phyloP scores from a whole-genome alignment of 345 rosid species.

The Ailanthus altissimus region DNA sequence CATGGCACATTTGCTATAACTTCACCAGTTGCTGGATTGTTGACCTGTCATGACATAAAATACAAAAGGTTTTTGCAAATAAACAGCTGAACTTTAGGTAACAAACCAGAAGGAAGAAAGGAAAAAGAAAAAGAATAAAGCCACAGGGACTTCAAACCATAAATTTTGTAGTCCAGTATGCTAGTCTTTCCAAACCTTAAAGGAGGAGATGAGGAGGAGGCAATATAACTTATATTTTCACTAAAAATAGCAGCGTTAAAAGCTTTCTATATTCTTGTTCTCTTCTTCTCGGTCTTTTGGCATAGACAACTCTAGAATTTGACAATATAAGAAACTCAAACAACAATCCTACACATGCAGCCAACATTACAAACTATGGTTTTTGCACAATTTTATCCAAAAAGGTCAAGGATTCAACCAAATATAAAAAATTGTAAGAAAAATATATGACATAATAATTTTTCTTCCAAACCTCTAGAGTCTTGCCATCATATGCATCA shows the following conservation, averaged over 20 bases:
- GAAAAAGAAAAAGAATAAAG: too few species aligned
- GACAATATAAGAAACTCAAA: neutral
- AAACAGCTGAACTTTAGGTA: neutral
- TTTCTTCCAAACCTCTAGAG: conserved; percentile 52
- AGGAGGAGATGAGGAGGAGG: neutral
- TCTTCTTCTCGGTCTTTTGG: neutral
- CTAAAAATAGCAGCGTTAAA: neutral
- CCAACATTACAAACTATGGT: neutral
- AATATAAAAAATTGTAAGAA: conserved; percentile 3
- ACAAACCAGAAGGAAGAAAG: neutral
- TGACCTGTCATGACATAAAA: conserved; percentile 51
- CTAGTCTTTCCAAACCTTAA: neutral
- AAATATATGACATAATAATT: neutral
- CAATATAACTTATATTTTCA: neutral
- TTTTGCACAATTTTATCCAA: neutral
- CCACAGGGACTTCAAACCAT: too few species aligned
- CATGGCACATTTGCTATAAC: conserved; percentile 67
- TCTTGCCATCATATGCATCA: conserved; percentile 71
- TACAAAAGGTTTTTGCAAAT: neutral
- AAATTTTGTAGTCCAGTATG: neutral
- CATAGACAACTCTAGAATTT: neutral
- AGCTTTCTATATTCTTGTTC: neutral
- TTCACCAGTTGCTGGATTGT: conserved; percentile 89
- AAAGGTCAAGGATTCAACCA: neutral
- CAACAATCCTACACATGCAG: neutral